Conservation (phyloP, 2,329 filamentous ascomycete genomes). For the Ascochyta clinopodiicola region DNA sequence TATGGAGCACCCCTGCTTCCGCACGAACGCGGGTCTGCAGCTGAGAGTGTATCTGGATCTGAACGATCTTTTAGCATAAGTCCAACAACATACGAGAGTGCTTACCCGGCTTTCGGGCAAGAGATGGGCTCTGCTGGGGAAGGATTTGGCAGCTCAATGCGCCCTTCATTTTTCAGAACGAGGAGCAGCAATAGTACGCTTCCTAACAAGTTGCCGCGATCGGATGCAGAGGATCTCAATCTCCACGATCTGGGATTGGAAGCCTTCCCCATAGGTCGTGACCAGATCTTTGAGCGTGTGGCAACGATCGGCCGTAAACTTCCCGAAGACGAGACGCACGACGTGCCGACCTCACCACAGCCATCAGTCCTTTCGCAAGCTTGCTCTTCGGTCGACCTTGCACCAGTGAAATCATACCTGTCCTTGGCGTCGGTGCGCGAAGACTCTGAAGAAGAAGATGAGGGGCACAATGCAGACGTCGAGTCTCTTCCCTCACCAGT, state of each 20-base stretch:
- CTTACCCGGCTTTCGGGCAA: constrained; percentile 19
- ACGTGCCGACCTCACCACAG: constrained; percentile 30
- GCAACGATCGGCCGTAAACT: constrained; percentile 33
- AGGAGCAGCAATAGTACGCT: constrained; percentile 32
- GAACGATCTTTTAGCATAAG: constrained; percentile 20
- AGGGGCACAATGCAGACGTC: constrained; percentile 20
- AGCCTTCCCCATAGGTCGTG: constrained; percentile 36
- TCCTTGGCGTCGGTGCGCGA: constrained; percentile 40
- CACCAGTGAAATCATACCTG: constrained; percentile 32
- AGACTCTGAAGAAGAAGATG: constrained; percentile 35
- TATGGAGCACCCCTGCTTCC: constrained; percentile 29
- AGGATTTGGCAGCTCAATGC: constrained; percentile 16
- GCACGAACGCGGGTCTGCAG: constrained; percentile 27
- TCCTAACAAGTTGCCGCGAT: constrained; percentile 36
- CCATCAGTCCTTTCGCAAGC: constrained; percentile 35
- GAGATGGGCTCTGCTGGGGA: constrained; percentile 17
- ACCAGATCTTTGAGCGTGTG: constrained; percentile 39
- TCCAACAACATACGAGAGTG: constrained; percentile 5
- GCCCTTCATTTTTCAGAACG: constrained; percentile 26
- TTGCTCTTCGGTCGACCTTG: constrained; percentile 41
- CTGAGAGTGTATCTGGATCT: constrained; percentile 22
- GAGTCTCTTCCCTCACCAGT: constrained; percentile 32
- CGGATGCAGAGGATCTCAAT: constrained; percentile 39
- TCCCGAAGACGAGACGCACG: constrained; percentile 34
- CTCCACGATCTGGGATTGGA: constrained; percentile 39